Conservation (phyloP, 768 basidiomycete genomes). For the Russula virescens region DNA sequence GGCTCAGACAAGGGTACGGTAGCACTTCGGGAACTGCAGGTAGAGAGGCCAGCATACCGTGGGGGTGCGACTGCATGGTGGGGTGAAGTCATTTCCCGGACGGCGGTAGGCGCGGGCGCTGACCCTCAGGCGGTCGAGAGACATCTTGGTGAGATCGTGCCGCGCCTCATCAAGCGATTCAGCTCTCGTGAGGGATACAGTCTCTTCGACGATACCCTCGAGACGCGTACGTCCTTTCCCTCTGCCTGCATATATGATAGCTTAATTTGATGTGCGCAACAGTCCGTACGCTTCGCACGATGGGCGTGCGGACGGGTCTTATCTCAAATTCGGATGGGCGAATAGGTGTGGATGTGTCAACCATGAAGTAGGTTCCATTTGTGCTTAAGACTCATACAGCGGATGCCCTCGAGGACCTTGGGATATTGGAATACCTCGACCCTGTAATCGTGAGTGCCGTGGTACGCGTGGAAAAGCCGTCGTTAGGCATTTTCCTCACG, state of each 20-base stretch:
- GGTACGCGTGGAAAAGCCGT: slow-evolving; percentile 65
- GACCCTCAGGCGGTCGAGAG: slow-evolving; percentile 49
- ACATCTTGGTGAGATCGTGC: slow-evolving; percentile 51
- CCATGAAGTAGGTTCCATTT: neutral
- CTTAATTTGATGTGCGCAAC: neutral
- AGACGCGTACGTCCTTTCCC: slow-evolving; percentile 38
- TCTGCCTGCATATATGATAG: neutral
- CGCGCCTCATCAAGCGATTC: slow-evolving; percentile 58
- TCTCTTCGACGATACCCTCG: slow-evolving; percentile 47
- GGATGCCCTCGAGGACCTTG: slow-evolving; percentile 54
- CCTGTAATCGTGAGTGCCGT: slow-evolving; percentile 67
- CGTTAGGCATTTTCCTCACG: slow-evolving; percentile 49
- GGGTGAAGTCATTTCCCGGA: slow-evolving; percentile 68
- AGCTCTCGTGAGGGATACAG: slow-evolving; percentile 66
- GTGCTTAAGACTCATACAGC: slow-evolving; percentile 26
- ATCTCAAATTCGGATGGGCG: slow-evolving; percentile 71
- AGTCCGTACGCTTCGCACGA: slow-evolving; percentile 44
- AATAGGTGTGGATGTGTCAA: slow-evolving; percentile 48
- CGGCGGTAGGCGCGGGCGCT: slow-evolving; percentile 72
- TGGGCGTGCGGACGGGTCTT: slow-evolving; percentile 49
- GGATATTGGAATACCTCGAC: slow-evolving; percentile 42
- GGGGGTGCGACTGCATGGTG: slow-evolving; percentile 61
- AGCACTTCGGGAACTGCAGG: slow-evolving; percentile 51
- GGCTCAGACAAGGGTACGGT: neutral
- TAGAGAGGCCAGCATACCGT: slow-evolving; percentile 52